phyloP scores from a whole-genome alignment of 495 filamentous ascomycete genomes.

The Pyronema domesticum region DNA sequence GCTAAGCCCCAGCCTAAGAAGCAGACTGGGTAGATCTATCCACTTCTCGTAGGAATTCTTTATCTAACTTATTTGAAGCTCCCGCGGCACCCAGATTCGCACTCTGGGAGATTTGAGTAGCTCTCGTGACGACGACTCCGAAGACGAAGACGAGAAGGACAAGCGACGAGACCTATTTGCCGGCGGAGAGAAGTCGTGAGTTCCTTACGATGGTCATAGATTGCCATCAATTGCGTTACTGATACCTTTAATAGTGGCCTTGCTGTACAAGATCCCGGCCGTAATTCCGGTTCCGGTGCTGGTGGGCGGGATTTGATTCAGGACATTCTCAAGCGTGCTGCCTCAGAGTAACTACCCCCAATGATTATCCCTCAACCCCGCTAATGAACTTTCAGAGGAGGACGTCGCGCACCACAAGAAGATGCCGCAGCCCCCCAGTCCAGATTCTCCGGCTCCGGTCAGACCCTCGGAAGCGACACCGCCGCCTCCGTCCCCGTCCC shows the following conservation, averaged over 20 bases:
- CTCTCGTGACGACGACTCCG: slow-evolving; percentile 32
- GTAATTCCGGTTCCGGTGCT: slow-evolving; percentile 25
- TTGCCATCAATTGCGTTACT: background rate
- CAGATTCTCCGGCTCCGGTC: slow-evolving; percentile 62
- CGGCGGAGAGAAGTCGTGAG: slow-evolving; percentile 76
- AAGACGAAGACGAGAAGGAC: slow-evolving; percentile 43
- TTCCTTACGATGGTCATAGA: background rate
- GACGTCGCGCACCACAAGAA: slow-evolving; percentile 25
- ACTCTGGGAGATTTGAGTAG: slow-evolving; percentile 33
- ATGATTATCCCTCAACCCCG: background rate
- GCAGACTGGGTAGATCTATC: background rate
- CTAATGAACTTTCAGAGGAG: slow-evolving; percentile 10
- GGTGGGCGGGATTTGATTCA: slow-evolving; percentile 45
- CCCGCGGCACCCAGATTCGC: slow-evolving; percentile 13
- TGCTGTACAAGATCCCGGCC: slow-evolving; percentile 75
- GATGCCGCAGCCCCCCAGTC: slow-evolving; percentile 34
- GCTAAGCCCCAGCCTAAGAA: background rate
- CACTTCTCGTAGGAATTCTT: no score
- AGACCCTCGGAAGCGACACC: slow-evolving; percentile 81
- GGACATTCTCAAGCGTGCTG: slow-evolving; percentile 69
- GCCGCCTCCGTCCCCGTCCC: slow-evolving; percentile 55
- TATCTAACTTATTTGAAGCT: background rate
- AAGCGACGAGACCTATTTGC: slow-evolving; percentile 71
- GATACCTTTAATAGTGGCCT: slow-evolving; percentile 35
- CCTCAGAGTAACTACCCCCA: slow-evolving; percentile 36